Evolutionary conservation across 163 green algal genomes (phyloP), one percentile per base, ranked within the genome.

Genomic region (Dunaliella salina): DNA sequence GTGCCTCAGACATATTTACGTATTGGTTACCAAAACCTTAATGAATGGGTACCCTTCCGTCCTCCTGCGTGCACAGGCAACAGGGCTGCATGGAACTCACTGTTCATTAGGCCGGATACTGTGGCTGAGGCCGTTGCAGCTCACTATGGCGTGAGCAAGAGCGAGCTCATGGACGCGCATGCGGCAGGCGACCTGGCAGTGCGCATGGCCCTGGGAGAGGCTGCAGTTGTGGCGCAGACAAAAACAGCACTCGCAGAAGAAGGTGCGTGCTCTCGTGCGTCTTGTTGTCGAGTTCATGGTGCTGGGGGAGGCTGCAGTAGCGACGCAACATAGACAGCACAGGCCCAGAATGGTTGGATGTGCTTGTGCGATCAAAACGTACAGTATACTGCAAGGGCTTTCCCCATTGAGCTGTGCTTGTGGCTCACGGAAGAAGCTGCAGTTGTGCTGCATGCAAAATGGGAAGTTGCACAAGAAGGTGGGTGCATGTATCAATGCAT

Each of bases 31-130:
- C n/a, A n/a, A n/a, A n/a, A n/a, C n/a, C n/a, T n/a, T n/a, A n/a
- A n/a, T n/a, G n/a, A n/a, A n/a, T n/a, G n/a, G n/a, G n/a, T n/a
- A n/a, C n/a, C n/a, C n/a, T n/a, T n/a, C n/a, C n/a, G n/a, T n/a
- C n/a, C n/a, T n/a, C n/a, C n/a, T n/a, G n/a, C n/a, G n/a, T n/a
- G n/a, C 35, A 34, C 85, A 35, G 91, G 91, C 45, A 95, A 98
- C 89, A 89, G 90, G 12, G 89, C 90, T 0, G 92, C 96, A 0
- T 99, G 97, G 97, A 99, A 97, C 92, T 95, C 93, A 12, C 91
- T 99, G 32, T 99, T 98, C 92, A 98, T 99, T 93, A 90, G 97
- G 15, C 50, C 94, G 0, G 96, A 99, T 90, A 98, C 96, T 0
- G 94, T 99, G 30, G 95, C 96, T 13, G 95, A 95, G 84, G 95